These are phyloP conservation scores for Metschnikowia gelsemii DNA, from an alignment of 805 yeast genomes.

Conservation along the genomic window DNA sequence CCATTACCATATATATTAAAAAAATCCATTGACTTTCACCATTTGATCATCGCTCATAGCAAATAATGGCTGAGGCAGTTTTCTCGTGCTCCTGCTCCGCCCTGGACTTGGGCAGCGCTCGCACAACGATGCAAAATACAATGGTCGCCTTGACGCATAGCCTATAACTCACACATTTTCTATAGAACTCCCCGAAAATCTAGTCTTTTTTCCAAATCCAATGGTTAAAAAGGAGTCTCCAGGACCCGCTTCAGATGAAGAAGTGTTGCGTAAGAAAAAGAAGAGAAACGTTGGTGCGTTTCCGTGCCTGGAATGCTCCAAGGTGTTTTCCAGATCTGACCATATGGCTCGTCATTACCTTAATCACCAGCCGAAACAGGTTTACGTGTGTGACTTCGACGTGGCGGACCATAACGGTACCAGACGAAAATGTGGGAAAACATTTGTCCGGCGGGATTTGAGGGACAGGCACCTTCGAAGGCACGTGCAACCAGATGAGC, in stretches of 20 bases:
- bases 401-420: conserved; percentile 40
- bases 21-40: too few relatives aligned
- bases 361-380: conserved; percentile 55
- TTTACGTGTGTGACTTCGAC: conserved; percentile 54
- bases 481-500: conserved; percentile 13
- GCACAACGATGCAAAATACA: too few relatives aligned
- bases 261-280: conserved; percentile 11
- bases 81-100: too few relatives aligned
- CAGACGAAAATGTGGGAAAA: conserved; percentile 51
- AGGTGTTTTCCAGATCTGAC: conserved; percentile 59
- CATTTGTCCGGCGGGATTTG: conserved; percentile 63
- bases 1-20: too few relatives aligned
- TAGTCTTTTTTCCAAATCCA: too few relatives aligned
- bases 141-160: too few relatives aligned
- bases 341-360: conserved; percentile 64
- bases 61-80: too few relatives aligned
- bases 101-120: too few relatives aligned
- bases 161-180: not conserved
- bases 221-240: conserved; percentile 5
- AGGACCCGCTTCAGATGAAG: conserved; percentile 2
- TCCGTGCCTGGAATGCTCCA: conserved; percentile 50
- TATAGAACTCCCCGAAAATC: too few relatives aligned
- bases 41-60: too few relatives aligned
- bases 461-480: conserved; percentile 38
- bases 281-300: conserved; percentile 35